Evolutionary conservation across 1,284 basidiomycete species (phyloP).

Genomic region (Ceratobasidium sp.): DNA sequence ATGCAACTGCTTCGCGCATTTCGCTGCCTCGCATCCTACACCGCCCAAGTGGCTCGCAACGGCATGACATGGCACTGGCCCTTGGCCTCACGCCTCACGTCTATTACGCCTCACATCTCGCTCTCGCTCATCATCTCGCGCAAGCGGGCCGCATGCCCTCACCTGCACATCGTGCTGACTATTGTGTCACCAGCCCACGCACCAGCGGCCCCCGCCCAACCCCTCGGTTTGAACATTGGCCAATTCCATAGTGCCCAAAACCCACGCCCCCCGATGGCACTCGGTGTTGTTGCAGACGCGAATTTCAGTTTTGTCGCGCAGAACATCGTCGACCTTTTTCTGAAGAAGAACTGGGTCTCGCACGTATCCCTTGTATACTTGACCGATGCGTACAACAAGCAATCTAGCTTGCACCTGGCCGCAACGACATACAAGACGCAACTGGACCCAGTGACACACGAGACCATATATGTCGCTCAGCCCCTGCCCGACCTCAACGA

Average conservation of each 20-base stretch:
- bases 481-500: slow-evolving; percentile 1
- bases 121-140: neutral
- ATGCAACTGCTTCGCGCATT: too few relatives aligned
- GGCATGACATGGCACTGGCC: neutral
- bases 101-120: neutral
- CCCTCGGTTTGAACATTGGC: neutral
- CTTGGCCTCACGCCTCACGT: neutral
- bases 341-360: slow-evolving; percentile 4
- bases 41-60: too few relatives aligned
- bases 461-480: neutral
- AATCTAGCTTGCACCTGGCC: neutral
- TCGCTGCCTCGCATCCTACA: too few relatives aligned
- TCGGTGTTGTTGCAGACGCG: neutral
- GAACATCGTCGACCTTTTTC: neutral
- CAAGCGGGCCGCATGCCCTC: neutral
- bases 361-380: neutral
- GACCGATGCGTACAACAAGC: slow-evolving; percentile 8
- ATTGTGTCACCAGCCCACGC: neutral
- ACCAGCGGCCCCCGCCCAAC: neutral
- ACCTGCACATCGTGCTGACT: neutral
- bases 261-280: neutral
- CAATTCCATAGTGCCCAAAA: neutral
- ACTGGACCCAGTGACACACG: neutral
- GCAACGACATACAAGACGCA: neutral
- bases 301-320: neutral